phyloP scores from a whole-genome alignment of 768 basidiomycete genomes.

The Hebeloma cylindrosporum region DNA sequence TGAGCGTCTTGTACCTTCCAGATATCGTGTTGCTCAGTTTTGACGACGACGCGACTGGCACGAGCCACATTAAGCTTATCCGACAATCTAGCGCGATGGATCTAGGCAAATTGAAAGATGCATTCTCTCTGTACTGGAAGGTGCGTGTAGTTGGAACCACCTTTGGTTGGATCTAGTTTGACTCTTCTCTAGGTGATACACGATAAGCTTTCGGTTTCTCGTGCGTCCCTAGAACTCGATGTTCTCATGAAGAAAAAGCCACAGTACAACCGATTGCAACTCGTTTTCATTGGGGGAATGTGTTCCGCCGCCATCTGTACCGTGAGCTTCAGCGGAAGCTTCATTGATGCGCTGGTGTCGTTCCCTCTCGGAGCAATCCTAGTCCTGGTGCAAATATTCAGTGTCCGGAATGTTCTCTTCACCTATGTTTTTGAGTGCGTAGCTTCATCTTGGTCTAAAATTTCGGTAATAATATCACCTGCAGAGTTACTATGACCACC shows the following conservation, averaged over 20 bases:
- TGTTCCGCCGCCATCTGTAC: slow-evolving; percentile 76
- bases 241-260: slow-evolving; percentile 67
- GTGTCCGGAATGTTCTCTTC: slow-evolving; percentile 75
- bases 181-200: slow-evolving; percentile 63
- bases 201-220: slow-evolving; percentile 72
- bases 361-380: slow-evolving; percentile 79
- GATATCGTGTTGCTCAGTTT: slow-evolving; percentile 81
- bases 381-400: slow-evolving; percentile 69
- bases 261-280: slow-evolving; percentile 59
- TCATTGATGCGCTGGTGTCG: slow-evolving; percentile 71
- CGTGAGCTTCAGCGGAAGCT: slow-evolving; percentile 70
- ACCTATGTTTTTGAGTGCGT: slow-evolving; percentile 75
- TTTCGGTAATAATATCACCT: not conserved
- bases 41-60: slow-evolving; percentile 77
- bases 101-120: slow-evolving; percentile 72
- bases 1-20: slow-evolving; percentile 73
- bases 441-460: slow-evolving; percentile 1
- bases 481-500: slow-evolving; percentile 75
- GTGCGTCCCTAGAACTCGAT: slow-evolving; percentile 71
- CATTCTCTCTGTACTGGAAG: slow-evolving; percentile 74
- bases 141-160: slow-evolving; percentile 33
- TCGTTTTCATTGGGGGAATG: slow-evolving; percentile 71
- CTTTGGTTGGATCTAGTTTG: not conserved
- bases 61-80: slow-evolving; percentile 78
- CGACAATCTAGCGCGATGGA: slow-evolving; percentile 71